Base-by-base conservation (phyloP, 129 eudicot genomes). In the Glebionis coronaria region DNA sequence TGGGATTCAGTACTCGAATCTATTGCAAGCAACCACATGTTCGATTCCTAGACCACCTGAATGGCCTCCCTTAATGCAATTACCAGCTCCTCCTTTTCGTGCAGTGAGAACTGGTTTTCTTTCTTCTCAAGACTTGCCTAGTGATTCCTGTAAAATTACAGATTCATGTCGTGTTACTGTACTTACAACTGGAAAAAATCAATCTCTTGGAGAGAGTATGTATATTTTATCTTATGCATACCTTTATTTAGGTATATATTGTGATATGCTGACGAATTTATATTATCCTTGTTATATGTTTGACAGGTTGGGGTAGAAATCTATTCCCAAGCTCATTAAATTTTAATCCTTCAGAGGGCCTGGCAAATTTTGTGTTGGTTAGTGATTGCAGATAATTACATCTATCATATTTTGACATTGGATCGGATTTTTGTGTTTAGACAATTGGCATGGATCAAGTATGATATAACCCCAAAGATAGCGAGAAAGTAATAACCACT, bases 31-130 rank as follows among this genome's bases (percentile, higher is more conserved):
- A n/a, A 67, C 68, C 55, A 79, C 76, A 7, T 92, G 98, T 71
- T 70, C 91, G 12, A 79, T 89, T 56, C 82, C 87, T 49, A 67
- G 29, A 71, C 95, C 99, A 16, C 92, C 92, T 44, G 82, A 84
- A 79, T 93, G 99, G 99, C 90, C 97, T 75, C 88, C 99, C 3
- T 38, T 93, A 44, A 63, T 93, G 68, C 99, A 93, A 63, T 40
- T 93, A 64, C 99, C 99, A 1, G 84, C 67, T n/a, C 84, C 85
- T 13, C 61, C 73, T 59, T 84, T 66, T 75, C 99, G 98, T 46
- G 92, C 98, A 3, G 92, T 84, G 46, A 80, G 82, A 82, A 82
- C 90, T 16, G 85, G 77, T 75, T 74, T 58, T 46, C 4, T 60
- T 46, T 56, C 90, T 5, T 84, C 49, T 71, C 35, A 79, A 50